A percentile compares a stretch with the other conserved stretches of the same genome.
These are phyloP conservation scores for Salix purpurea DNA, from an alignment of 345 rosid genomes.

Conservation along the genomic window DNA sequence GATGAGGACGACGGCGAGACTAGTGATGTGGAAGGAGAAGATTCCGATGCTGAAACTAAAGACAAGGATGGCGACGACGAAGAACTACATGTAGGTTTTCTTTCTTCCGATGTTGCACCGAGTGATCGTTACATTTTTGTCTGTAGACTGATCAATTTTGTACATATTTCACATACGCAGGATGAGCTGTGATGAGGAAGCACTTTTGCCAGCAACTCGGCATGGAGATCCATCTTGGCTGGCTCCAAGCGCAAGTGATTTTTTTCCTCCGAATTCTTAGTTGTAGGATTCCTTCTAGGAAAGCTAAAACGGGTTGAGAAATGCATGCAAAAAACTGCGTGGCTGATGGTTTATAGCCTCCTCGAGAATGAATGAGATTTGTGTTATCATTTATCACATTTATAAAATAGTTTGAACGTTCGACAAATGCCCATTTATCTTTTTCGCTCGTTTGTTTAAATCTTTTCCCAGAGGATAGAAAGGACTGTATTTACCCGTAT, in stretches of 20 bases:
- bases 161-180: conserved; percentile 26
- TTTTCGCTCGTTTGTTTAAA: not conserved
- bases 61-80: conserved; percentile 36
- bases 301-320: not conserved
- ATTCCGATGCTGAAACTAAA: conserved; percentile 44
- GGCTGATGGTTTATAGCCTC: conserved; percentile 10
- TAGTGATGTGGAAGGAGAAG: conserved; percentile 37
- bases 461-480: too few species aligned
- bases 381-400: conserved; percentile 2
- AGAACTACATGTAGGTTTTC: conserved; percentile 35
- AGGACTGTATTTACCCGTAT: too few species aligned
- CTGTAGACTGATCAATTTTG: not conserved
- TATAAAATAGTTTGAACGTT: conserved; percentile 2
- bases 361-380: not conserved
- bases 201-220: not conserved
- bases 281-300: not conserved
- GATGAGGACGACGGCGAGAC: conserved; percentile 43
- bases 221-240: not conserved
- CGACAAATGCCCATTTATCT: not conserved
- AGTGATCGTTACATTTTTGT: not conserved
- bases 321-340: conserved; percentile 1
- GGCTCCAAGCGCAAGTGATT: not conserved
- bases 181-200: conserved; percentile 68
- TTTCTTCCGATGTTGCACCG: not conserved
- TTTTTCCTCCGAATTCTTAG: conserved; percentile 5